Base-by-base conservation (phyloP, 2,329 filamentous ascomycete species). In the Penicillium sclerotiorum region DNA sequence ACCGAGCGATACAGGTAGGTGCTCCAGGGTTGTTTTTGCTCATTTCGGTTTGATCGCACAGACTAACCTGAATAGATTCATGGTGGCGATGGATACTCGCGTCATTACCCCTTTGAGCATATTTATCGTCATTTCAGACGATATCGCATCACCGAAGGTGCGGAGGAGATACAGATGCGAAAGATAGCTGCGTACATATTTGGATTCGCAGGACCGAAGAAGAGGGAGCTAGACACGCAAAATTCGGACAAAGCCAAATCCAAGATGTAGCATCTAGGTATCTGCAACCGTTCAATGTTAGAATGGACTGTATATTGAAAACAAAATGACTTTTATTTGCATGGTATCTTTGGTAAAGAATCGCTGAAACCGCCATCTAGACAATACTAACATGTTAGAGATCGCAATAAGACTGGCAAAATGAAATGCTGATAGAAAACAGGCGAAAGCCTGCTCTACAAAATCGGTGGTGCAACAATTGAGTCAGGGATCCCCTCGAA, bases 401-500 rank as follows among this genome's bases (percentile, higher is more conserved):
- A 13, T 32, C 5, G 15, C 5, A n/a, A n/a, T n/a, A n/a, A n/a
- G n/a, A n/a, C n/a, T 9, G 8, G n/a, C 33, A 17, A 17, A 33
- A 33, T 17, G 18, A 17, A 30, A 33, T 13, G 27, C 45, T 13
- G 35, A 45, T 17, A 5, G 15, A 47, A 37, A 33, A n/a, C 13
- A 28, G 23, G 13, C 18, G 17, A 17, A 9, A 22, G 22, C 25
- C 12, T 21, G 22, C 2, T 11, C 43, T 60, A 72, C 40, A 71
- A 60, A 41, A 69, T 58, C 13, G 66, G 64, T 8, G 69, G 67
- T n/a, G 65, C 68, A 33, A 66, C 65, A 49, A 72, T 70, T 9
- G 66, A 89, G 67, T 91, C 88, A 47, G 93, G 78, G 32, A 92
- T 80, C 13, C 89, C 89, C 66, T 96, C 91, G 60, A 96, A 78